Percentiles rank a stretch among this genome's conserved stretches.
Conservation (phyloP, 305 asterid genomes). For the Galium porrigens region DNA sequence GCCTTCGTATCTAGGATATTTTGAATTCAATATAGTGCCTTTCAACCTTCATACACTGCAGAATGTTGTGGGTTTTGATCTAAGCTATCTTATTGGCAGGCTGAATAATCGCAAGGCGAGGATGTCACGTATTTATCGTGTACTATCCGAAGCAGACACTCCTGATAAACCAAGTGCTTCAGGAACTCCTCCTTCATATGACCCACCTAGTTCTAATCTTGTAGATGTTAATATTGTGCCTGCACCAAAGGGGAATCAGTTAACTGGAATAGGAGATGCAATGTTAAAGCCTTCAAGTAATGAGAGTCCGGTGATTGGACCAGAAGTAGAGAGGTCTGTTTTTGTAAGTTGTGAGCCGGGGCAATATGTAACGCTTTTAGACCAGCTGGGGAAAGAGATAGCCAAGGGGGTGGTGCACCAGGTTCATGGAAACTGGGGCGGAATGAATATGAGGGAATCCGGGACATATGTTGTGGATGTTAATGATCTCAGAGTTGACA, state of each 20-base stretch:
- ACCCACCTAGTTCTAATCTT: slow-evolving; percentile 37
- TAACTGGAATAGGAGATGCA: slow-evolving; percentile 31
- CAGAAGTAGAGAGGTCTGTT: slow-evolving; percentile 21
- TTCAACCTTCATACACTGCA: neutral
- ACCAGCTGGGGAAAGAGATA: slow-evolving; percentile 42
- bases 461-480: slow-evolving; percentile 60
- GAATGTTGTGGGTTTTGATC: neutral
- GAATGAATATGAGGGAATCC: slow-evolving; percentile 43
- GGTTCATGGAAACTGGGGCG: slow-evolving; percentile 55
- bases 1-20: neutral
- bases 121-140: slow-evolving; percentile 73
- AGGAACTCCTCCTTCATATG: slow-evolving; percentile 24
- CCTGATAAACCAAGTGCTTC: slow-evolving; percentile 42
- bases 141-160: slow-evolving; percentile 45
- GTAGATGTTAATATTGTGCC: slow-evolving; percentile 36
- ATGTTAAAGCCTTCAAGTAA: slow-evolving; percentile 23
- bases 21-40: neutral
- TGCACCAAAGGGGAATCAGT: slow-evolving; percentile 27
- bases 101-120: slow-evolving; percentile 89
- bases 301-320: slow-evolving; percentile 27
- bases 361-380: slow-evolving; percentile 42
- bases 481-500: slow-evolving; percentile 36
- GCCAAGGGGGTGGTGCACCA: slow-evolving; percentile 62
- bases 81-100: slow-evolving; percentile 32
- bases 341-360: slow-evolving; percentile 37